Base-by-base conservation (phyloP, 805 yeast genomes). In the Lipomyces kockii region DNA sequence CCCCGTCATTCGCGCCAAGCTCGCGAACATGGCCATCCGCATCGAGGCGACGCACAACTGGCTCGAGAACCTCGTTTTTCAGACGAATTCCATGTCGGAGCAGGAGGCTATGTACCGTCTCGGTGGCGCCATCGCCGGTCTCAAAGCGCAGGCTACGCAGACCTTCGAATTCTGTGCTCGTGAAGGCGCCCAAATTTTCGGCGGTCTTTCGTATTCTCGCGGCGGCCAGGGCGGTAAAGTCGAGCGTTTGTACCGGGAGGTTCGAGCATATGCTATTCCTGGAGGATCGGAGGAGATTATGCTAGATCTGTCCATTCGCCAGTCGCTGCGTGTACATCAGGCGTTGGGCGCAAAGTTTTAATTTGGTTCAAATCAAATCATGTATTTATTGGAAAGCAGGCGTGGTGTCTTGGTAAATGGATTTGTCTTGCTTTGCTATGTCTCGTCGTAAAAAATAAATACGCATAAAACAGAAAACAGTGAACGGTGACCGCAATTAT, bases 201-300 rank as follows among this genome's bases (percentile, higher is more conserved):
- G 83, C 32, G 83, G 83, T 46, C 74, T 81, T 25, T 60, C 81
- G 17, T 80, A 80, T 73, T 80, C 81, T 56, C 77, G 80, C 9
- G 83, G 83, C 17, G 83, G 83, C 27, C 79, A 78, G 66, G 83
- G 80, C 60, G 83, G 79, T 22, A 78, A 77, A 63, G 81, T 80
- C 52, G 83, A 80, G 74, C 77, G 83, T 32, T 71, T 81, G 58
- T 81, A 80, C 76, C 76, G 83, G 37, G 83, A 80, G 64, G 83
- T 80, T n/a, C 76, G 82, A 8, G 83, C 83, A 11, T 81, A 74
- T 70, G 80, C 83, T 22, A 81, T 80, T 54, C 83, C 83, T 20
- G 83, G 83, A 46, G 83, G 83, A 8, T 79, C 82, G 32, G 83
- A 80, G 68, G 83, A 80, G 70, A 81, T 81, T 67, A 80, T 80